Evolutionary conservation across 2,329 filamentous ascomycete species (phyloP), one percentile per base, ranked within the genome.

Genomic region (Claviceps sp.): DNA sequence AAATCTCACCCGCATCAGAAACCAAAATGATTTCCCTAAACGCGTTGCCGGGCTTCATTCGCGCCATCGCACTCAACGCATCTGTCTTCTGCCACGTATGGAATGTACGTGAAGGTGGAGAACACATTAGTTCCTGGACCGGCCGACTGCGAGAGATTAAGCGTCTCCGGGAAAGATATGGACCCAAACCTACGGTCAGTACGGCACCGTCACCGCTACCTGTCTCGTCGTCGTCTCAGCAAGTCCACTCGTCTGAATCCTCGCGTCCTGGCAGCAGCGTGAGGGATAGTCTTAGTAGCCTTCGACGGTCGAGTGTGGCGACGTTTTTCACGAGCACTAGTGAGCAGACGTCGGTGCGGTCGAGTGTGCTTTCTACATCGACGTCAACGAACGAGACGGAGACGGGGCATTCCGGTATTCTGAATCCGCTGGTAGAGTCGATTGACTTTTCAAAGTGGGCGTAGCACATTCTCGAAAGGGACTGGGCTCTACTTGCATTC

Each of bases 1-100:
- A 91, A 59, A 87, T 97, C 50, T 96, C 90, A 0, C 87, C 91
- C 0, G 89, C 90, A 0, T 85, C 88, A 0, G 86, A 91, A 56
- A 84, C 86, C 8, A 97, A 97, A 66, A 85, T 97, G 60, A 79
- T 98, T 53, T 90, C 85, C 16, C 78, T 91, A 36, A 83, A 81
- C 58, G 88, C 88, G 13, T 74, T 98, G 8, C 86, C 90, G 0
- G 78, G 82, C 9, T 94, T 96, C 63, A 86, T 96, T 50, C 83
- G 93, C 39, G 82, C 95, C 46, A 74, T 97, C 17, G 88, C 91
- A 1, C 78, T 98, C 55, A 97, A 96, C 62, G 90, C 93, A 0
- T 94, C 88, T 14, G 88, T 97, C 8, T 96, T 97, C 66, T 88
- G 86, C 2, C 78, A 85, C 45, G 90, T 96, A n/a, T 96, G 91